Evolutionary conservation across 768 basidiomycete species (phyloP), one percentile per base, ranked within the genome.

Genomic region (Rhodotorula kratochvilovae): DNA sequence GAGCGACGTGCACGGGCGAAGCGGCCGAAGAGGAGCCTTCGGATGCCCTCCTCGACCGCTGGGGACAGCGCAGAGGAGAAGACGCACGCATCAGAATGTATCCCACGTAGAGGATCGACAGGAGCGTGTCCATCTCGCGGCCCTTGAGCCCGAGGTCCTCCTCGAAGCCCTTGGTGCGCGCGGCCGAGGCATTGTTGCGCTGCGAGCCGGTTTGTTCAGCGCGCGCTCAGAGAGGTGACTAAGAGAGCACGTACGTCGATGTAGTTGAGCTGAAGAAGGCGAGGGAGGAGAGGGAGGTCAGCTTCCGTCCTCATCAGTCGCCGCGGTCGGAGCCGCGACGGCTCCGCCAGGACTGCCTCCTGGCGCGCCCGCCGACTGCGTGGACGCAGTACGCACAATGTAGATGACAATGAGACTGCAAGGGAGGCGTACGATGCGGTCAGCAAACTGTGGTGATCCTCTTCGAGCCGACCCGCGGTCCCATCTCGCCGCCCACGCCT

Each of bases 71-170:
- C 39, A 13, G 13, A 39, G 39, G 13, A 39, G 6, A 16, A 10
- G 27, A 35, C 54, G 31, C 7, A 58, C 57, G 51, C 63, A 70
- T 71, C 5, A 75, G 61, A 19, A 75, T 71, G 63, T 78, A 78
- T 0, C 75, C 74, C 39, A 76, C 77, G 56, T 79, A 80, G 42
- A 80, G 45, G 29, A 71, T 51, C 8, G 56, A 61, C 1, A 73
- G 61, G 10, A 70, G 46, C 4, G 74, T 76, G 11, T 68, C 71
- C 65, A 77, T 79, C 61, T 81, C 69, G 2, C 46, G 55, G 27
- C 77, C 79, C 17, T 63, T 71, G 17, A 80, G 66, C 10, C 66
- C 61, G 13, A 81, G 74, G 65, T 81, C 80, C 19, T 46, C 59
- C 46, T 73, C 74, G 33, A 81, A 56, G 1, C 78, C 77, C 29